phyloP scores from a whole-genome alignment of 176 grass and related monocot genomes.

The Triticum urartu region DNA sequence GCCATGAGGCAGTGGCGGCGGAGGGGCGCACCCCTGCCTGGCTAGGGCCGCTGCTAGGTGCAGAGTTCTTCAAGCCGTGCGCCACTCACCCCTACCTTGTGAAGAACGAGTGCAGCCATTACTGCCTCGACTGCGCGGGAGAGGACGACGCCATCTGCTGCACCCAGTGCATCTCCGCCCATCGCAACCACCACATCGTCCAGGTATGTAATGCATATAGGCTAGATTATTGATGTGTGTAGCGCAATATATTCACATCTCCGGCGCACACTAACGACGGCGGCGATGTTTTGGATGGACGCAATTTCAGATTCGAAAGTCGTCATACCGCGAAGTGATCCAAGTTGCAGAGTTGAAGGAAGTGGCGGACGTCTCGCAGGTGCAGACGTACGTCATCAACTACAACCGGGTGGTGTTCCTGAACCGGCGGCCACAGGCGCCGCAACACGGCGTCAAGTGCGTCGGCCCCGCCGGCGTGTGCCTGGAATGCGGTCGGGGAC shows the following conservation, averaged over 20 bases:
- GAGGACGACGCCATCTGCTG: not conserved
- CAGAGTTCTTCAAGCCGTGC: conserved; percentile 7
- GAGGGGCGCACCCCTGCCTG: conserved; percentile 7
- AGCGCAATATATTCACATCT: not conserved
- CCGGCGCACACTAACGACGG: not conserved
- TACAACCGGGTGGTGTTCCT: not conserved
- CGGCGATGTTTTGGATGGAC: not conserved
- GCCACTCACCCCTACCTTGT: not conserved
- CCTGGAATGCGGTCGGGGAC: not conserved
- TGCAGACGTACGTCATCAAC: conserved; percentile 23
- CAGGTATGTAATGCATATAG: not conserved
- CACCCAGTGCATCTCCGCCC: not conserved
- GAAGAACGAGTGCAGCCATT: not conserved
- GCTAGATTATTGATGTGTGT: not conserved
- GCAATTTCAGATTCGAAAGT: not conserved
- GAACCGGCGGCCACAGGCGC: not conserved
- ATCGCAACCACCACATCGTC: not conserved
- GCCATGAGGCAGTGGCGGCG: not conserved
- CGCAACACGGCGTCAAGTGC: not conserved
- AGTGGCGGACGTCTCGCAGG: not conserved
- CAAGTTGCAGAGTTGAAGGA: not conserved
- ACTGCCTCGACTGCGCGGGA: conserved; percentile 6
- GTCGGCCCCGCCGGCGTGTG: not conserved
- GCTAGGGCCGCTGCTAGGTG: not conserved
- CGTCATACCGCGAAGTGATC: not conserved